These are phyloP conservation scores for Porogramme epimiltina DNA, from an alignment of 1,284 basidiomycete genomes.

Conservation along the genomic window DNA sequence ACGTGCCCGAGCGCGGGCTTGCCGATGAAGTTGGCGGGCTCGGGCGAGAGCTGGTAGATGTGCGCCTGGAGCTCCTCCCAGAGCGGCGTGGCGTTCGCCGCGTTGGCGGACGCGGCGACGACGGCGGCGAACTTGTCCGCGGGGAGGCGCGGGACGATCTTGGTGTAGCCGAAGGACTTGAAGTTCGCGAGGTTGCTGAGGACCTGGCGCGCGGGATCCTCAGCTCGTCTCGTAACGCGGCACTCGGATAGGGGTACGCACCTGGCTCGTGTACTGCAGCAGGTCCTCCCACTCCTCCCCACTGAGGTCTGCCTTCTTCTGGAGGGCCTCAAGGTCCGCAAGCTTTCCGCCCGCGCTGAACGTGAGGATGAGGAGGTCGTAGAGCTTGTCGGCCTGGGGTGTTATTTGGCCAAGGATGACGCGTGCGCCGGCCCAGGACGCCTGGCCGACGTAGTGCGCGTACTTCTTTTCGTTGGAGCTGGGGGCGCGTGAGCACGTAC, in stretches of 20 bases:
- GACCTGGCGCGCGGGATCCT: no score
- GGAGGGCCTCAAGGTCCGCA: slow-evolving; percentile 55
- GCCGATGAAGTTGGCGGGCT: slow-evolving; percentile 71
- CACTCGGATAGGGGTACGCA: slow-evolving; percentile 31
- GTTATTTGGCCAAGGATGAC: slow-evolving; percentile 86
- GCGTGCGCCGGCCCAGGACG: slow-evolving; percentile 80
- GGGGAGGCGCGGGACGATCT: slow-evolving; percentile 74
- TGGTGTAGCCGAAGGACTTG: slow-evolving; percentile 81
- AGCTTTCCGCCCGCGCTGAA: slow-evolving; percentile 66
- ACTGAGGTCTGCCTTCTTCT: slow-evolving; percentile 52
- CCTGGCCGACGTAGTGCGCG: slow-evolving; percentile 66
- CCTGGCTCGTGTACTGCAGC: slow-evolving; percentile 75
- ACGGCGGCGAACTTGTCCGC: slow-evolving; percentile 63
- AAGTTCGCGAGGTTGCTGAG: slow-evolving; percentile 80
- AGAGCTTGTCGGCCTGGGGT: slow-evolving; percentile 58
- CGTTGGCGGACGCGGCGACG: slow-evolving; percentile 60
- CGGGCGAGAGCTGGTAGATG: slow-evolving; percentile 69
- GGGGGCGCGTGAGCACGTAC: neutral
- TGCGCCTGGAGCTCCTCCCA: slow-evolving; percentile 74
- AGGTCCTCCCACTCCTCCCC: slow-evolving; percentile 67
- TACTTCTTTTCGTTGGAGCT: slow-evolving; percentile 78
- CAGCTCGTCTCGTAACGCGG: no score
- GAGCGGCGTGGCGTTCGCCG: slow-evolving; percentile 52
- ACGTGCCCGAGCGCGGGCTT: slow-evolving; percentile 77
- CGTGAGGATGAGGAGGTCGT: slow-evolving; percentile 67